Evolutionary conservation across 768 basidiomycete genomes (phyloP).

Genomic region (Rhizopogon rudus): DNA sequence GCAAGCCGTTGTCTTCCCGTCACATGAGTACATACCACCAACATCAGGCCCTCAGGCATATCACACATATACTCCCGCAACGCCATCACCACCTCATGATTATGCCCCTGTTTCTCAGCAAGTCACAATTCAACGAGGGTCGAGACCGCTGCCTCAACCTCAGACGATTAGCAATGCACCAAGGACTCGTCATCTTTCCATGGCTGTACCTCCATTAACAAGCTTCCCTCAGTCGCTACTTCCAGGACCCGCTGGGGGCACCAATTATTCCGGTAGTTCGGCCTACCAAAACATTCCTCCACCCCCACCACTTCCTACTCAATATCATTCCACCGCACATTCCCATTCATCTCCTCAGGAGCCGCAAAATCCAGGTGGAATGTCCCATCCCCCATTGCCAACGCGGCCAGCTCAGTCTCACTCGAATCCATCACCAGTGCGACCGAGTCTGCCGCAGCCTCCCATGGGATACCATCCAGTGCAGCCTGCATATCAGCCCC

Average conservation of each 20-base stretch:
- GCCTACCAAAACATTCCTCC: conserved; percentile 13
- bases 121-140: conserved; percentile 10
- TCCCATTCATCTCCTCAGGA: conserved; percentile 19
- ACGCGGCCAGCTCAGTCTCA: conserved; percentile 21
- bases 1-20: conserved; percentile 18
- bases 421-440: conserved; percentile 30
- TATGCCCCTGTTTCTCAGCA: conserved; percentile 3
- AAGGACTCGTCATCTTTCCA: conserved; percentile 25
- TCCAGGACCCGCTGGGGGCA: conserved; percentile 6
- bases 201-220: conserved; percentile 23
- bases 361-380: conserved; percentile 5
- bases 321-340: conserved; percentile 27
- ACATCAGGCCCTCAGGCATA: conserved; percentile 17
- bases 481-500: conserved; percentile 34
- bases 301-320: conserved; percentile 21
- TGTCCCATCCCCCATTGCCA: conserved; percentile 16
- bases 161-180: conserved; percentile 16
- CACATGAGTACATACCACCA: conserved; percentile 19
- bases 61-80: conserved; percentile 9
- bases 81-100: conserved; percentile 23
- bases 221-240: conserved; percentile 25
- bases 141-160: conserved; percentile 28
- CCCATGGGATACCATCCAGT: conserved; percentile 38
- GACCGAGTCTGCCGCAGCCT: conserved; percentile 47
- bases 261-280: conserved; percentile 11